Conservation (phyloP, 2,329 filamentous ascomycete species). For the Verticillium nonalfalfae region DNA sequence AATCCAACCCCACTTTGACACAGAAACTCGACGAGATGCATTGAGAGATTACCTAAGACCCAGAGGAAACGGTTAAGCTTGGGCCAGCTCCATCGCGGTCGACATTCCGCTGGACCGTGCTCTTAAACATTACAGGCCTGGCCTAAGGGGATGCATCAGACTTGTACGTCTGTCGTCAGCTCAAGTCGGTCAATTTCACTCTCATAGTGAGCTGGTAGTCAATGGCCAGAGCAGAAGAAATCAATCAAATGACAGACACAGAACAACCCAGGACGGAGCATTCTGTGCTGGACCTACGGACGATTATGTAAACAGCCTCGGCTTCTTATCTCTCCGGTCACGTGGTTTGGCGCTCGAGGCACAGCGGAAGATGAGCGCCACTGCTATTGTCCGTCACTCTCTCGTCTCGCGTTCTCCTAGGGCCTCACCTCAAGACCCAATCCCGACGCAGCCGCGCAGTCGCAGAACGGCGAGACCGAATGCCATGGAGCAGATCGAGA, state of each 20-base stretch:
- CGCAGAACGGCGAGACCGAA: background rate
- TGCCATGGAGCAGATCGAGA: conserved; percentile 47
- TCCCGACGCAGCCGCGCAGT: background rate
- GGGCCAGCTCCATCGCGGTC: background rate
- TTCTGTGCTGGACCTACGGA: too few species aligned
- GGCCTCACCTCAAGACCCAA: background rate
- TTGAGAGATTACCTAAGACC: background rate
- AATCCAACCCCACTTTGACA: background rate
- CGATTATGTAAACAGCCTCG: background rate
- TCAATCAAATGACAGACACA: background rate
- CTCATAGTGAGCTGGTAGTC: background rate
- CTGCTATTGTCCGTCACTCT: background rate
- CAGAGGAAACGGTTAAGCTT: background rate
- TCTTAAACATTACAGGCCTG: background rate
- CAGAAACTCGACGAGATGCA: background rate
- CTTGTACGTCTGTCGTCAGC: background rate
- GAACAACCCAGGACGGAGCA: too few species aligned
- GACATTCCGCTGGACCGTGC: background rate
- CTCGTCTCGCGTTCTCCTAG: background rate
- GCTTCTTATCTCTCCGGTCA: background rate
- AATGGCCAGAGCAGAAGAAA: background rate
- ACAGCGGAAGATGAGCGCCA: background rate
- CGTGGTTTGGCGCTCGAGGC: background rate
- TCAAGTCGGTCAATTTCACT: too few species aligned
- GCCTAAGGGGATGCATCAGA: background rate